These are phyloP conservation scores for Coprinopsis strossmayeri DNA, from an alignment of 768 basidiomycete species.

Conservation along the genomic window DNA sequence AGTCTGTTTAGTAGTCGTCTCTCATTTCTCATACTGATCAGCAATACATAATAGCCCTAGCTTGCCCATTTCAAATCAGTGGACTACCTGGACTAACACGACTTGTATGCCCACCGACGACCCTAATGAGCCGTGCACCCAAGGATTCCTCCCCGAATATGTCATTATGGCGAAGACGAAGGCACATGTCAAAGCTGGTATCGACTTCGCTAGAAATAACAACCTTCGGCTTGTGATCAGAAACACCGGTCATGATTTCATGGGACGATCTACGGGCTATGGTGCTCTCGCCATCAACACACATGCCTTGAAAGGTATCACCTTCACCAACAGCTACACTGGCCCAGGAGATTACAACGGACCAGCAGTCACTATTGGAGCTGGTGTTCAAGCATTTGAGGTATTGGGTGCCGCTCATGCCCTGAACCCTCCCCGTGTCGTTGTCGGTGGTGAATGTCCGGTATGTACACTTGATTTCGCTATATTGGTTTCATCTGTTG, in stretches of 20 bases:
- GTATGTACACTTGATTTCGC: neutral
- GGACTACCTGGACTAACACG: constrained; percentile 9
- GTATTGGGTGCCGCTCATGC: constrained; percentile 8
- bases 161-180: constrained; percentile 13
- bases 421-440: constrained; percentile 2
- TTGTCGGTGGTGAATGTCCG: constrained; percentile 14
- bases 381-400: constrained; percentile 13
- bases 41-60: neutral
- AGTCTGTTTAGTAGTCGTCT: neutral
- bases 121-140: constrained; percentile 5
- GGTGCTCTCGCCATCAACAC: constrained; percentile 9
- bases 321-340: constrained; percentile 11
- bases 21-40: neutral
- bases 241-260: constrained; percentile 18
- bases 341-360: constrained; percentile 10
- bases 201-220: constrained; percentile 15
- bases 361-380: constrained; percentile 14
- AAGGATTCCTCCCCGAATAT: constrained; percentile 12
- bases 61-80: constrained; percentile 4
- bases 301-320: constrained; percentile 13
- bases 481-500: neutral
- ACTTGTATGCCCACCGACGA: constrained; percentile 11
- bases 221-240: constrained; percentile 18
- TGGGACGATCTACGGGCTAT: neutral
- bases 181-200: constrained; percentile 14